Conservation (phyloP, 768 basidiomycete genomes). For the Tylopilus felleus region DNA sequence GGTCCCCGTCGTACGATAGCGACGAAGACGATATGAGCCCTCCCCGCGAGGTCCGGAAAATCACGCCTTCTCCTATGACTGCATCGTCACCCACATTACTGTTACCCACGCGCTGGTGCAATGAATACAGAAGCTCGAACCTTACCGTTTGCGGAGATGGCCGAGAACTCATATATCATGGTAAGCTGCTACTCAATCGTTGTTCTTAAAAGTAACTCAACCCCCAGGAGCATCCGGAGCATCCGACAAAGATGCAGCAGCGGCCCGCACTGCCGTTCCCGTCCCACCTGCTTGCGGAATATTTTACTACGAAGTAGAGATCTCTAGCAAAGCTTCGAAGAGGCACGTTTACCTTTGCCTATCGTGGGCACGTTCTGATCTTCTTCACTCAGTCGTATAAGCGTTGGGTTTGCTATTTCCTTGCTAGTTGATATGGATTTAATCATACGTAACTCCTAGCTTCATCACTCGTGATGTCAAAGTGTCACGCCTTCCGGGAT, state of each 20-base stretch:
- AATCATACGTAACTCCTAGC: conserved; percentile 36
- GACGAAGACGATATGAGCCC: conserved; percentile 65
- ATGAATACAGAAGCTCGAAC: conserved; percentile 55
- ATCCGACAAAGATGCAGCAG: conserved; percentile 79
- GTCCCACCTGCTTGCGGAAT: conserved; percentile 87
- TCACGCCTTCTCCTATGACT: conserved; percentile 20
- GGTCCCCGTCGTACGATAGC: conserved; percentile 52
- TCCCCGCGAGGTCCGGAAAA: conserved; percentile 38
- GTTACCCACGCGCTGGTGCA: conserved; percentile 78
- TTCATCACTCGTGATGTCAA: conserved; percentile 66
- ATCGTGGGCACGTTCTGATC: conserved; percentile 14
- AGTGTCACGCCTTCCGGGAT: conserved; percentile 76
- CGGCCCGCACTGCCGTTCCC: conserved; percentile 71
- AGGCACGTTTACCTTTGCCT: conserved; percentile 49
- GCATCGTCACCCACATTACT: conserved; percentile 42
- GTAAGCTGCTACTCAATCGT: conserved; percentile 35
- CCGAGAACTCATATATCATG: conserved; percentile 68
- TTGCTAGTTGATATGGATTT: neutral
- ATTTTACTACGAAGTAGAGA: conserved; percentile 91
- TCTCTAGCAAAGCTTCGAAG: conserved; percentile 73
- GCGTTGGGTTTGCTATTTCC: conserved; percentile 60
- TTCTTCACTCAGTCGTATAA: conserved; percentile 56
- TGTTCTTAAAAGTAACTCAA: conserved; percentile 3
- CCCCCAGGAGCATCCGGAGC: conserved; percentile 46
- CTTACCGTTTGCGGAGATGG: conserved; percentile 69